Evolutionary conservation across 139 green algal genomes (phyloP), one percentile per base, ranked within the genome.

Genomic region (Coelastrella sp.): DNA sequence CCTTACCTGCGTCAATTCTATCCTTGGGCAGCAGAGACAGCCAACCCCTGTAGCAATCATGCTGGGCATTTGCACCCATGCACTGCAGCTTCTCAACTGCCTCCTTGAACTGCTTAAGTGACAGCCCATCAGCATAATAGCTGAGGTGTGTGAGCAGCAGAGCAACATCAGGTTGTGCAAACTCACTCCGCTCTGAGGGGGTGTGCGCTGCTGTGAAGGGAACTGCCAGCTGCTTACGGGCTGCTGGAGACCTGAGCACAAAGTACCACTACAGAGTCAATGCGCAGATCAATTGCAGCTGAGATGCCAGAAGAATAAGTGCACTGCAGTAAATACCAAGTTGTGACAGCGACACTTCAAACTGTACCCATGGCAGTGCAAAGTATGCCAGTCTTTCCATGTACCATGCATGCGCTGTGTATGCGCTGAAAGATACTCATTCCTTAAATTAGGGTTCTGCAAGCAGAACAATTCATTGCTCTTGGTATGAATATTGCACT

Each of bases 81-180:
- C 65, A 20, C 73, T 90, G 91, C 85, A 95, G 88, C 60, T 59
- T 24, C 59, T 90, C 49, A 49, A 88, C 66, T 0, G 85, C 84
- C 19, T 58, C 19, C 17, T 49, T 65, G 9, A 93, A 25, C 82
- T 91, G 27, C 22, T 82, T 6, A 57, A 63, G 49, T 7, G 60
- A 87, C 60, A 96, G 91, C 7, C 94, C 94, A 70, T 93, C 90
- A 49, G 84, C 20, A 82, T 93, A 95, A 86, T 96, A 96, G 19
- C 82, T 76, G 57, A 96, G 65, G 3, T 82, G 68, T 7, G 91
- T 96, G 9, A 95, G 90, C 65, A 92, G 20, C 49, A 96, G 65
- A 7, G 93, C 93, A 14, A 94, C 89, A 78, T 96, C 94, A 70
- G 93, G 94, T 73, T 96, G 94, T 0, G 92, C 87, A 74, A 90